Evolutionary conservation across 352 stramenopile species (phyloP), one percentile per base, ranked within the genome.

Genomic region (Pythium oligandrum): DNA sequence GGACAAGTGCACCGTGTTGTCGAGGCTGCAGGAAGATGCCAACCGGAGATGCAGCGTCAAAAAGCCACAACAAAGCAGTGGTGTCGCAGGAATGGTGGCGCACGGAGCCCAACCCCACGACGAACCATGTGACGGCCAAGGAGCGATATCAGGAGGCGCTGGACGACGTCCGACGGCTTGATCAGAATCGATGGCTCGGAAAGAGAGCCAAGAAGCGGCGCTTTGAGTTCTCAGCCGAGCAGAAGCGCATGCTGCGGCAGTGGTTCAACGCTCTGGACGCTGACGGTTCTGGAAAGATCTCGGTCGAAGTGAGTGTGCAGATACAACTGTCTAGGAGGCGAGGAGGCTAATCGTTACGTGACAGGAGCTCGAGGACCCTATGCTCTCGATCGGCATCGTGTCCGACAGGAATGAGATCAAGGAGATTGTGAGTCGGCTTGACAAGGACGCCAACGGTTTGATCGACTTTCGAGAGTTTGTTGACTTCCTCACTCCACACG

Each of bases 391-490:
- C 31, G 81, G 81, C 11, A 78, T 89, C 30, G 81, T 87, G 44
- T 85, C 68, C 32, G 80, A 87, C 39, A 75, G 71, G 38, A 54
- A 62, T 7, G 81, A 91, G 63, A 86, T 88, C 48, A 55, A 69
- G 31, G 54, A 71, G 42, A 83, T 91, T 32, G 77, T 89, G 10
- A 66, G 52, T 7, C 71, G 68, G 17, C 53, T 91, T 4, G 81
- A 91, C 61, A 86, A 79, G 36, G 78, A 91, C 57, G 64, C 70
- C 6, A 91, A 84, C 56, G 81, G 76, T 2, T 68, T 73, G 44
- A 88, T 91, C 50, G 81, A 91, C 55, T 91, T 91, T 52, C 61
- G 83, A 9, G 81, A 91, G 63, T 91, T 91, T 47, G 76, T 91
- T 2, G 73, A 79, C 8, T 86, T 88, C 40, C 64, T 91, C 30